These are phyloP conservation scores for Melanomma pulvis-pyrius DNA, from an alignment of 495 filamentous ascomycete species.

Conservation along the genomic window DNA sequence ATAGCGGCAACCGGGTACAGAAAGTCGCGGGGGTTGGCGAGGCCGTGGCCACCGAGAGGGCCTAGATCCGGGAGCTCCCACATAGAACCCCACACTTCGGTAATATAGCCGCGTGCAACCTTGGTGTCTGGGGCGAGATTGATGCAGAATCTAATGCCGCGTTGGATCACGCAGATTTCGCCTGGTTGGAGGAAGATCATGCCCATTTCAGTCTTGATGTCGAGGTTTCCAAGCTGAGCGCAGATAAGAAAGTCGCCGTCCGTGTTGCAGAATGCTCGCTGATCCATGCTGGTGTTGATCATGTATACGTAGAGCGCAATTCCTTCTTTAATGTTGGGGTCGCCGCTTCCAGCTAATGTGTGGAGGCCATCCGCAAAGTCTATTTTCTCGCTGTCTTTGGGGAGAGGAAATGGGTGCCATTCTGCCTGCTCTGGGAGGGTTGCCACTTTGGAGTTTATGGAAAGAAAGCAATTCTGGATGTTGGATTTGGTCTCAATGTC, in stretches of 20 bases:
- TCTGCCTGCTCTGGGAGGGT: constrained; percentile 48
- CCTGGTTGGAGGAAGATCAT: constrained; percentile 50
- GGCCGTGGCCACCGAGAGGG: constrained; percentile 47
- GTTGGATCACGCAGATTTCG: constrained; percentile 51
- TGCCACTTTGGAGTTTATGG: constrained; percentile 47
- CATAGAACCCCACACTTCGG: constrained; percentile 49
- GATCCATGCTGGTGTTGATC: constrained; percentile 47
- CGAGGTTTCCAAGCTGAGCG: constrained; percentile 49
- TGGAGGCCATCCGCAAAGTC: constrained; percentile 51
- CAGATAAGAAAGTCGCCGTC: constrained; percentile 51
- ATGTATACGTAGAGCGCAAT: constrained; percentile 47
- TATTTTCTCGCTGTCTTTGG: constrained; percentile 43
- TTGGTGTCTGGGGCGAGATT: constrained; percentile 41
- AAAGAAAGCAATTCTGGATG: constrained; percentile 50
- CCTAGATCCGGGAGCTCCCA: constrained; percentile 51
- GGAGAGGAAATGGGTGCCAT: constrained; percentile 51
- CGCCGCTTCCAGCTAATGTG: constrained; percentile 48
- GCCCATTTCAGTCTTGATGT: constrained; percentile 51
- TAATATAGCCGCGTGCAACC: constrained; percentile 49
- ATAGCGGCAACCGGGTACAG: constrained; percentile 49
- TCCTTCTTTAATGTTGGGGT: constrained; percentile 47
- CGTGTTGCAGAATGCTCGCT: constrained; percentile 48
- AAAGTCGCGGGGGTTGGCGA: constrained; percentile 51
- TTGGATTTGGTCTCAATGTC: constrained; percentile 45
- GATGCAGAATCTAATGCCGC: constrained; percentile 45